These are phyloP conservation scores for Leersia perrieri DNA, from an alignment of 176 grass and related monocot species.

Conservation along the genomic window DNA sequence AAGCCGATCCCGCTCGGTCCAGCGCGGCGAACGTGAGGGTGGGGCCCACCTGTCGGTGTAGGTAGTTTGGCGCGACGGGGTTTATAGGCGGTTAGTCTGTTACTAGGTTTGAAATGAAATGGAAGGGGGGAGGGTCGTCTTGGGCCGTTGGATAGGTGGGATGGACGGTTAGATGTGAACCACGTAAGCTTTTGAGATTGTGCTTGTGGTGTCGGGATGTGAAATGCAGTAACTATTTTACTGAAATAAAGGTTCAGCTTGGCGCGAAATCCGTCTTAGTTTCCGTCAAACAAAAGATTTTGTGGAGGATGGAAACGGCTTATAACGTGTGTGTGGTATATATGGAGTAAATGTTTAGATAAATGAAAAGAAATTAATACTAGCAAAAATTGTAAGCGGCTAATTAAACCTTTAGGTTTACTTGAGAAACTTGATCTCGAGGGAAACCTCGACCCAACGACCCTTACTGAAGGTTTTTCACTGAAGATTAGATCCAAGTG, in stretches of 20 bases:
- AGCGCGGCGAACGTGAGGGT: neutral
- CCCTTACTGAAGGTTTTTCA: no score
- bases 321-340: no score
- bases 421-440: no score
- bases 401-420: no score
- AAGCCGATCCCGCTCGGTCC: neutral
- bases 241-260: no score
- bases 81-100: no score
- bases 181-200: neutral
- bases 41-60: constrained; percentile 26
- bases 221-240: no score
- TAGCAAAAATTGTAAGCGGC: neutral
- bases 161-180: neutral
- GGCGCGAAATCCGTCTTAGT: no score
- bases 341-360: neutral
- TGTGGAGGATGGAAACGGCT: neutral
- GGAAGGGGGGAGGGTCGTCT: neutral
- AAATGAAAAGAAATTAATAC: neutral
- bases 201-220: neutral
- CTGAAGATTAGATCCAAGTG: no score
- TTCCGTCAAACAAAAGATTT: no score
- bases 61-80: constrained; percentile 34
- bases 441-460: no score
- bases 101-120: constrained; percentile 32
- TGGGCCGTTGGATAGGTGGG: neutral